These are phyloP conservation scores for Penicillium ucsense DNA, from an alignment of 495 filamentous ascomycete species.

Conservation along the genomic window DNA sequence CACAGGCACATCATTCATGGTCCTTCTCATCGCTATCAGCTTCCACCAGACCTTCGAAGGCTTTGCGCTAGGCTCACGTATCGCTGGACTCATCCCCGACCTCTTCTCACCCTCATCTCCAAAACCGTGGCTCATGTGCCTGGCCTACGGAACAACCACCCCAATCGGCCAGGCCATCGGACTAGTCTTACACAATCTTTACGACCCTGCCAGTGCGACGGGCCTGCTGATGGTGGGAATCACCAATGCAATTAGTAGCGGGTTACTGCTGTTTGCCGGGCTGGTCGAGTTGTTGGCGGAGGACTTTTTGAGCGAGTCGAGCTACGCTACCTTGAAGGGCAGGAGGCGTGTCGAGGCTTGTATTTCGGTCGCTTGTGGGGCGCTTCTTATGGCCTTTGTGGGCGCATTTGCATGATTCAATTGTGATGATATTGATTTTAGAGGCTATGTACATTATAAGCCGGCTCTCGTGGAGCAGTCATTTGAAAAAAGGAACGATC, in stretches of 20 bases:
- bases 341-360: conserved; percentile 65
- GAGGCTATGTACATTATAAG: no score
- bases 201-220: conserved; percentile 71
- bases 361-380: conserved; percentile 64
- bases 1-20: conserved; percentile 64
- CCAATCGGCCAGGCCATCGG: conserved; percentile 88
- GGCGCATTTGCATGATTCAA: conserved; percentile 68
- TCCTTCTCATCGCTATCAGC: conserved; percentile 70
- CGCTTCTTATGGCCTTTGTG: conserved; percentile 75
- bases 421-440: no score
- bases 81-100: conserved; percentile 52
- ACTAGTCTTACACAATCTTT: conserved; percentile 68
- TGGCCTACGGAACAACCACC: conserved; percentile 86
- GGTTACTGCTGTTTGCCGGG: conserved; percentile 81
- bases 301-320: conserved; percentile 84
- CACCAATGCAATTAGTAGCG: conserved; percentile 85
- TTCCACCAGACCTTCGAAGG: conserved; percentile 85
- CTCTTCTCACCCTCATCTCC: conserved; percentile 39
- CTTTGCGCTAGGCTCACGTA: conserved; percentile 63
- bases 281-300: conserved; percentile 87
- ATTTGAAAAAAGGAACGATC: no score
- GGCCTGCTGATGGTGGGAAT: conserved; percentile 85
- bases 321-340: conserved; percentile 65
- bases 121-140: conserved; percentile 87
- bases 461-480: no score